Percentiles rank a stretch among this genome's conserved stretches.
phyloP scores from a whole-genome alignment of 257 asterid species.

The Rauvolfia tetraphylla region DNA sequence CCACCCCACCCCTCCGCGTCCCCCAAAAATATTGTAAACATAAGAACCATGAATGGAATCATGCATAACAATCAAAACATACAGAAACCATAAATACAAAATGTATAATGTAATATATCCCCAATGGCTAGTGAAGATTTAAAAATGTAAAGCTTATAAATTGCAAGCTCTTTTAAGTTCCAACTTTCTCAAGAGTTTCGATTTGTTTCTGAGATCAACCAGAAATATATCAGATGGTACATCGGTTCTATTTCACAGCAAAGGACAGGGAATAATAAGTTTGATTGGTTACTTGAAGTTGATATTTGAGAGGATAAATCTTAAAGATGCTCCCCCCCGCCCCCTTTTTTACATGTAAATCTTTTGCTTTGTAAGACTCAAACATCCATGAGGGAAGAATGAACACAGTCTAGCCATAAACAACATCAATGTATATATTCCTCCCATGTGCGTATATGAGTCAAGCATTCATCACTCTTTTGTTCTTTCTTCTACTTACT shows the following conservation, averaged over 20 bases:
- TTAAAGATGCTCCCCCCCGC: conserved; percentile 10
- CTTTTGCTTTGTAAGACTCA: no score
- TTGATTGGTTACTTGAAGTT: conserved; percentile 43
- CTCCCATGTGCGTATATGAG: no score
- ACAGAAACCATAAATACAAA: background rate
- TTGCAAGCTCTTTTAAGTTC: background rate
- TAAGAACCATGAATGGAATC: no score
- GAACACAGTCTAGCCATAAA: no score
- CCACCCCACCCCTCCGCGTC: no score
- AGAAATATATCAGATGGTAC: conserved; percentile 50
- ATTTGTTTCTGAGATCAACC: conserved; percentile 67
- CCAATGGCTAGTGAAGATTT: background rate
- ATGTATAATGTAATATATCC: background rate
- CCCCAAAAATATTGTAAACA: no score
- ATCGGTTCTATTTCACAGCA: conserved; percentile 33
- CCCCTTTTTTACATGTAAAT: no score
- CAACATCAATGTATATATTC: no score
- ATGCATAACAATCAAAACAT: no score
- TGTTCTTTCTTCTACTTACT: no score
- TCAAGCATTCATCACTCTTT: no score
- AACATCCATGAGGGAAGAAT: no score
- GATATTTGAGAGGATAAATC: conserved; percentile 11
- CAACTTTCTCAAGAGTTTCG: conserved; percentile 5
- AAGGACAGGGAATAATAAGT: conserved; percentile 34
- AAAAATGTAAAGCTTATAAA: background rate